These are phyloP conservation scores for Spongiforma sp. DNA, from an alignment of 1,284 basidiomycete genomes.

Conservation along the genomic window DNA sequence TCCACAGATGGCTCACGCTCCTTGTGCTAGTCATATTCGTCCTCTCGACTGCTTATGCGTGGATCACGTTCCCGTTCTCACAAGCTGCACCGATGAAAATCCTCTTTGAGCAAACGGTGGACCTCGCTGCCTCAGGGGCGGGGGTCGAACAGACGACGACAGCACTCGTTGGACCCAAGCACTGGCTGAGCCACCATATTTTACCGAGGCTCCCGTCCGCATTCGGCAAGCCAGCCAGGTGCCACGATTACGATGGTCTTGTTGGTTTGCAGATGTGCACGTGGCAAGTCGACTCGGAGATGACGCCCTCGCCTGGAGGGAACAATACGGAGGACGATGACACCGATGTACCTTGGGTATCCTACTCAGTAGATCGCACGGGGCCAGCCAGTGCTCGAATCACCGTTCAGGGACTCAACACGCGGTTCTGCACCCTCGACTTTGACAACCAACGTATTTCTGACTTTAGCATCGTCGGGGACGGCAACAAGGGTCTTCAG, in stretches of 20 bases:
- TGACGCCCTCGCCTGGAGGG: slow-evolving; percentile 40
- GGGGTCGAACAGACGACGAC: slow-evolving; percentile 38
- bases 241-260: slow-evolving; percentile 24
- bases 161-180: slow-evolving; percentile 50
- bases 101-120: slow-evolving; percentile 66
- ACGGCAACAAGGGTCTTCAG: slow-evolving; percentile 44
- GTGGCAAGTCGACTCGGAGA: slow-evolving; percentile 41
- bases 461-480: slow-evolving; percentile 45
- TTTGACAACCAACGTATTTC: slow-evolving; percentile 56
- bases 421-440: slow-evolving; percentile 65
- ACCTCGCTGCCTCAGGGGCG: slow-evolving; percentile 41
- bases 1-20: slow-evolving; percentile 52
- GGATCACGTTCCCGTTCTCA: slow-evolving; percentile 66
- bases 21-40: slow-evolving; percentile 50
- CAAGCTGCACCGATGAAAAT: slow-evolving; percentile 65
- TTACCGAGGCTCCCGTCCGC: slow-evolving; percentile 61
- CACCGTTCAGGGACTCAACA: slow-evolving; percentile 58
- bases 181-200: slow-evolving; percentile 50
- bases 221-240: slow-evolving; percentile 31
- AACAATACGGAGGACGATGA: neutral
- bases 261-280: slow-evolving; percentile 40
- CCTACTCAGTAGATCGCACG: slow-evolving; percentile 40
- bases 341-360: slow-evolving; percentile 36
- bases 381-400: slow-evolving; percentile 49
- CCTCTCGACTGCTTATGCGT: slow-evolving; percentile 49